Conservation (phyloP, 148 eudicot genomes). For the Mesembryanthemum crystallinum region DNA sequence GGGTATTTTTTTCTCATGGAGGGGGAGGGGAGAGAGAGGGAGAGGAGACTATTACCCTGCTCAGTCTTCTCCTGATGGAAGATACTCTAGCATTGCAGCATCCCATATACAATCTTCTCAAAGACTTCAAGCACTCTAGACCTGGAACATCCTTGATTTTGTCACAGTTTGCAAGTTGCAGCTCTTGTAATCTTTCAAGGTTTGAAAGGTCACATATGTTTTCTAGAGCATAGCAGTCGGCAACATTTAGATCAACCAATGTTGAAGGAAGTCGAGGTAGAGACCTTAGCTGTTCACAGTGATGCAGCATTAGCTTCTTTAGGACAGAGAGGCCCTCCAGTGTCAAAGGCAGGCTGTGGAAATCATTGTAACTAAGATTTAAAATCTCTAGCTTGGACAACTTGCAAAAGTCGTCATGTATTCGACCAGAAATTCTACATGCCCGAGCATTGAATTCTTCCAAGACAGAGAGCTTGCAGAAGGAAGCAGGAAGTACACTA, state of each 20-base stretch:
- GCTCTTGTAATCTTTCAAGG: constrained; percentile 40
- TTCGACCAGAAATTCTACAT: constrained; percentile 46
- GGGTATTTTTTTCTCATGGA: no score
- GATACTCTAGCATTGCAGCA: constrained; percentile 46
- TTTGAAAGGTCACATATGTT: constrained; percentile 43
- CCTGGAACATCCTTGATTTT: constrained; percentile 52
- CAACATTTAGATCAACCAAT: constrained; percentile 47
- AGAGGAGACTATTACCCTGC: constrained; percentile 36
- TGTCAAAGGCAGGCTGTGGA: constrained; percentile 48
- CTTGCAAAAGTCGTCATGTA: constrained; percentile 43
- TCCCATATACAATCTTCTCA: constrained; percentile 50
- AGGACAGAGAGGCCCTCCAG: constrained; percentile 42
- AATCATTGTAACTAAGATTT: constrained; percentile 48
- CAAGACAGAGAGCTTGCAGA: constrained; percentile 38
- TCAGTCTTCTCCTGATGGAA: constrained; percentile 32
- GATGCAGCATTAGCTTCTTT: constrained; percentile 35
- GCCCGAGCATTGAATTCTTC: constrained; percentile 51
- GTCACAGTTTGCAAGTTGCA: constrained; percentile 49
- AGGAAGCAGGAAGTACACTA: constrained; percentile 42
- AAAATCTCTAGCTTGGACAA: constrained; percentile 42
- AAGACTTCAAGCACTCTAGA: constrained; percentile 47
- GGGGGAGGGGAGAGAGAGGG: neutral
- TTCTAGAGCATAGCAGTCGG: constrained; percentile 47
- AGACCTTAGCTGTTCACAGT: constrained; percentile 42
- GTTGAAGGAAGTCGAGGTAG: constrained; percentile 60